phyloP scores from a whole-genome alignment of 2,329 filamentous ascomycete species.

The Aureobasidium sp. region DNA sequence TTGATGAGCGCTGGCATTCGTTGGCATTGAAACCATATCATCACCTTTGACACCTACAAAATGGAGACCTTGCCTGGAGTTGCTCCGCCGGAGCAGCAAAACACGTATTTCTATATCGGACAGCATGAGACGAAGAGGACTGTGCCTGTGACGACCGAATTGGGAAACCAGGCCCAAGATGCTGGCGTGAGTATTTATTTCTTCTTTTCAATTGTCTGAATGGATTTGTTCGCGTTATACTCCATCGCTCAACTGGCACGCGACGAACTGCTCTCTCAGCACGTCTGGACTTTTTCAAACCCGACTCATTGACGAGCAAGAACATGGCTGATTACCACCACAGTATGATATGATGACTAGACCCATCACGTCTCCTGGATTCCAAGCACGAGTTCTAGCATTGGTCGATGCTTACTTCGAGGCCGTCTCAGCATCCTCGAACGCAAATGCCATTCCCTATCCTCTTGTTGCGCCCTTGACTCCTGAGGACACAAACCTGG shows the following conservation, averaged over 20 bases:
- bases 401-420: constrained; percentile 53
- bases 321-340: background rate
- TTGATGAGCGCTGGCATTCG: background rate
- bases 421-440: constrained; percentile 28
- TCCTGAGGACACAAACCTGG: constrained; percentile 69
- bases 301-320: no score
- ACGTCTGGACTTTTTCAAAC: background rate
- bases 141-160: constrained; percentile 54
- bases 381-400: constrained; percentile 60
- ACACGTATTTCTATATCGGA: constrained; percentile 60
- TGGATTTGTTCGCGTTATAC: background rate
- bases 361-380: constrained; percentile 68
- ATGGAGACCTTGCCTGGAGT: constrained; percentile 15
- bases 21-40: background rate
- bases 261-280: background rate
- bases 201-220: background rate
- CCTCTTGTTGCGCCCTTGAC: constrained; percentile 58
- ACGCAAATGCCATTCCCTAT: constrained; percentile 33
- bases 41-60: background rate
- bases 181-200: constrained; percentile 55
- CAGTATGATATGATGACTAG: constrained; percentile 75
- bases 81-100: constrained; percentile 25
- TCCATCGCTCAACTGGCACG: background rate
- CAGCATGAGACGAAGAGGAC: constrained; percentile 63
- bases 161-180: constrained; percentile 58